Evolutionary conservation across 805 yeast species (phyloP).

Genomic region (Kluyveromyces starmeri): DNA sequence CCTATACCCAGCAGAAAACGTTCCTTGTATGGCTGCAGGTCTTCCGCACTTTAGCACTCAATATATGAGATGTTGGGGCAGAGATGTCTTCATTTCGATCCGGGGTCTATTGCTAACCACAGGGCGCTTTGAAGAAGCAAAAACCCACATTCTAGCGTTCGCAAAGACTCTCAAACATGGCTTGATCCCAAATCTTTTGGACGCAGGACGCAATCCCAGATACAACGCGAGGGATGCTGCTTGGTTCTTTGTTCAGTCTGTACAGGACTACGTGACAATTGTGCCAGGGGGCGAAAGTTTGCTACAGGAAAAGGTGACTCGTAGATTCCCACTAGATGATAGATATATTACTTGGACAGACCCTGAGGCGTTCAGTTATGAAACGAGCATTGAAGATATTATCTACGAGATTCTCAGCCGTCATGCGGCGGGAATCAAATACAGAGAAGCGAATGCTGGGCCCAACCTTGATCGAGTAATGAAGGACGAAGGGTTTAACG

Average conservation of each 20-base stretch:
- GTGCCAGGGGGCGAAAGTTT: conserved; percentile 65
- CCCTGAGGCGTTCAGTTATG: conserved; percentile 65
- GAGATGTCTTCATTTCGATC: conserved; percentile 85
- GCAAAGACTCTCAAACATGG: conserved; percentile 93
- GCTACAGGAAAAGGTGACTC: conserved; percentile 59
- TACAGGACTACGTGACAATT: conserved; percentile 66
- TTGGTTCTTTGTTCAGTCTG: conserved; percentile 86
- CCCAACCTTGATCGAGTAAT: conserved; percentile 80
- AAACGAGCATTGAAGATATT: conserved; percentile 62
- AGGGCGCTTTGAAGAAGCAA: conserved; percentile 73
- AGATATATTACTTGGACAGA: conserved; percentile 61
- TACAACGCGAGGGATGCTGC: conserved; percentile 96
- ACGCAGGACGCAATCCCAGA: conserved; percentile 88
- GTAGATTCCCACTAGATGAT: conserved; percentile 89
- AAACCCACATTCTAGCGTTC: conserved; percentile 71
- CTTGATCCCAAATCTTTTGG: conserved; percentile 83
- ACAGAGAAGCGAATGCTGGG: conserved; percentile 95
- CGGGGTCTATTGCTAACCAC: conserved; percentile 76
- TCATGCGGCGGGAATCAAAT: conserved; percentile 82
- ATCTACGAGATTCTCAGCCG: conserved; percentile 76
- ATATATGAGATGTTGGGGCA: conserved; percentile 97
- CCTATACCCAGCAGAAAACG: conserved; percentile 49
- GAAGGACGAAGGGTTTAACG: conserved; percentile 88
- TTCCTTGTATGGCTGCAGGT: conserved; percentile 89
- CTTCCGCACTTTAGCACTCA: conserved; percentile 86